Percentiles rank a stretch among this genome's conserved stretches.
These are phyloP conservation scores for Punica granatum DNA, from an alignment of 345 rosid species.

Conservation along the genomic window DNA sequence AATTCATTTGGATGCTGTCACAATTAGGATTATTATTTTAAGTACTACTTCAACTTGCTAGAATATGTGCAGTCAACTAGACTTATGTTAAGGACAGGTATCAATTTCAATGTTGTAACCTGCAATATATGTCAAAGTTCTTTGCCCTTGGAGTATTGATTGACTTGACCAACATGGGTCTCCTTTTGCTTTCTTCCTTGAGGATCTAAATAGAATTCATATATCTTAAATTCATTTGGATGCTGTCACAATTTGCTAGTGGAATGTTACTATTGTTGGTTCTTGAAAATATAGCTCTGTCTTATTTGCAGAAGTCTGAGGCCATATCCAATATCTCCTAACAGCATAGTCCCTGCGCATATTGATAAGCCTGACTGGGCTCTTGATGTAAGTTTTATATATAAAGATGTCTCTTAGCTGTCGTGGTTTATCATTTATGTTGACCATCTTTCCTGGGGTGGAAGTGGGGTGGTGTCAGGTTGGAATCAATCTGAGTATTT, in stretches of 20 bases:
- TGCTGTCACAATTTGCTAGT: background rate
- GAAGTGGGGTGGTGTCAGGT: too few species aligned
- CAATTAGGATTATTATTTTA: background rate
- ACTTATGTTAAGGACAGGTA: background rate
- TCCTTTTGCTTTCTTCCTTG: background rate
- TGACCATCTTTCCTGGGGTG: background rate
- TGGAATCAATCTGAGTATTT: background rate
- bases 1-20: background rate
- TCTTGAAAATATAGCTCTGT: background rate
- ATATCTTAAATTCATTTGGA: background rate
- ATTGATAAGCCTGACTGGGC: conserved; percentile 91
- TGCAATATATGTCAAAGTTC: background rate
- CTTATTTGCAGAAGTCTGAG: conserved; percentile 48
- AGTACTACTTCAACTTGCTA: background rate
- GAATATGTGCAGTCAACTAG: background rate
- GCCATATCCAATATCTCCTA: conserved; percentile 73
- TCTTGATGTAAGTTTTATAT: conserved; percentile 52
- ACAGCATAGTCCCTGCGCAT: conserved; percentile 52
- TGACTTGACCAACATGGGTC: background rate
- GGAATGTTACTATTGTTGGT: background rate
- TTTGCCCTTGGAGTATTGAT: background rate
- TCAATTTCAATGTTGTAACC: background rate
- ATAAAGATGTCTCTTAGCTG: background rate
- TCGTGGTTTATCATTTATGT: background rate
- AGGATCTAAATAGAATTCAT: background rate